Evolutionary conservation across 116 monocot species (phyloP), one percentile per base, ranked within the genome.

Genomic region (Zostera marina): DNA sequence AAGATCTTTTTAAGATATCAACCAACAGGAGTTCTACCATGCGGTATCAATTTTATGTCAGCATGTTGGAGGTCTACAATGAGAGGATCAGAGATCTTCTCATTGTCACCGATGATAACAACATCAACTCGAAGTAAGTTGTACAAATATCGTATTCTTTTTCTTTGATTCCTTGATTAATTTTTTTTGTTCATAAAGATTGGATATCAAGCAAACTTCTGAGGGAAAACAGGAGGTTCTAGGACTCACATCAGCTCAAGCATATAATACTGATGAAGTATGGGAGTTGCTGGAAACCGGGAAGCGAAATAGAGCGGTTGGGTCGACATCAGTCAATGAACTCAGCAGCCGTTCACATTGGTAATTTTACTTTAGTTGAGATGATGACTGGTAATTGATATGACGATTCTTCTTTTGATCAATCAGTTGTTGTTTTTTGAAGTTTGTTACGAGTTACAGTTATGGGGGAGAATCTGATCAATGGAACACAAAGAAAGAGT

Each of bases 21-120:
- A 52, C 41, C 2, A 62, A 75, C 59, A 74, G 88, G 64, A 45
- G 47, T 19, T 59, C 72, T 3, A 52, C 64, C 14, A 67, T 69
- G 55, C 69, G 42, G 53, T 84, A 94, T 68, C 69, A 77, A 45
- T 88, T 88, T 42, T 70, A 68, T 54, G 78, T 88, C 8, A 88
- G 94, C 70, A 84, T 88, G 71, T 66, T 94, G 65, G 93, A 94
- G 53, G 93, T 94, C 8, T 88, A 94, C 54, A 94, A 94, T 68
- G 93, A 94, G 60, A 81, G 73, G 69, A 88, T 94, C 22, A 81
- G 77, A 58, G 93, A 94, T 54, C 81, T 92, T 57, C 72, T 94
- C 3, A 63, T 56, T 4, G 87, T 77, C 0, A 75, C 39, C 56
- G 68, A 75, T 42, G 79, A 79, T 61, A 71, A 65, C 9, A 54